Evolutionary conservation across 306 rosid species (phyloP), one percentile per base, ranked within the genome.

Genomic region (Carpinus viminea): DNA sequence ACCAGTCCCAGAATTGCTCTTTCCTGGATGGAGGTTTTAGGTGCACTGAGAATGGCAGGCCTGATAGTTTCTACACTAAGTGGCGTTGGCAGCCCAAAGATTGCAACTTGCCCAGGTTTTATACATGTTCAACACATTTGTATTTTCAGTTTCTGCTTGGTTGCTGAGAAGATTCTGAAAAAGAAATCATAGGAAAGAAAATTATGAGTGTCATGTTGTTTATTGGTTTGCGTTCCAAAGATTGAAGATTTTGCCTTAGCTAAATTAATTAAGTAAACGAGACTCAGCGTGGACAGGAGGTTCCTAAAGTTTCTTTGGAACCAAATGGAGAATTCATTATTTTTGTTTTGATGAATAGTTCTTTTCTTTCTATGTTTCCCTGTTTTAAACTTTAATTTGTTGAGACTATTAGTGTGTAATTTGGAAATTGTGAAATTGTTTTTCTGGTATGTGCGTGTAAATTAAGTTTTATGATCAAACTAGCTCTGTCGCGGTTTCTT

Each of bases 61-160:
- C 91, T 74, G 97, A 90, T 70, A 70, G 73, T 48, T 83, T 90
- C 84, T 90, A 86, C 70, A 89, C 96, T 51, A 94, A 92, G 68
- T 92, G 98, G 97, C 90, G 96, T 60, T 94, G 98, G 98, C 96
- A 92, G 52, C 98, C 98, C 70, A 84, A 84, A 75, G 74, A 68
- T 75, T 94, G 98, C 83, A 86, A 88, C 86, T 87, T 94, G 88
- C 97, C 98, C 80, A 92, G 98, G 98, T 93, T 76, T 56, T 50
- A 8, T 7, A 36, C 41, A 13, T 57, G 34, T 72, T 53, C 59
- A 13, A n/a, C 52, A 15, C 61, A 59, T 43, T 52, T 1, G 20
- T 12, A 36, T 76, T 64, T 3, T 46, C 2, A 55, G 21, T 69
- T 80, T 77, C 78, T 75, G 18, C 18, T 55, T 52, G 74, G 75